phyloP scores from a whole-genome alignment of 768 basidiomycete genomes.

The Pisolithus sp. region DNA sequence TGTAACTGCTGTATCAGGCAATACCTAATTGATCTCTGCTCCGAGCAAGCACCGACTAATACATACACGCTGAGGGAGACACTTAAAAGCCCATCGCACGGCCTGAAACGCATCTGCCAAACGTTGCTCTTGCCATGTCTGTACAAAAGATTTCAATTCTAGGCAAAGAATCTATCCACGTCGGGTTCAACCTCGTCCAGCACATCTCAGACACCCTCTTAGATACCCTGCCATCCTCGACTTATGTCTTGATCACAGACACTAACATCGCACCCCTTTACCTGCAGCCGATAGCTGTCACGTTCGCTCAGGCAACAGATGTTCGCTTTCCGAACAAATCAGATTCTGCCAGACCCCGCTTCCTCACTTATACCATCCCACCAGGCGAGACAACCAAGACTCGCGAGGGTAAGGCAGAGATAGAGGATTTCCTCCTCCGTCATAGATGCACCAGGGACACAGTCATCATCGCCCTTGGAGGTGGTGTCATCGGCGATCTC shows the following conservation, averaged over 20 bases:
- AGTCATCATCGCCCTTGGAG: slow-evolving; percentile 88
- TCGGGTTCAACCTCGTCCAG: slow-evolving; percentile 86
- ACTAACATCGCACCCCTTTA: slow-evolving; percentile 81
- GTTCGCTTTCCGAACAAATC: slow-evolving; percentile 11
- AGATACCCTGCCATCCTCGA: slow-evolving; percentile 63
- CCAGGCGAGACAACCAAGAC: slow-evolving; percentile 95
- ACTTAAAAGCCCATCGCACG: neutral
- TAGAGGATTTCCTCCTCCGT: slow-evolving; percentile 88
- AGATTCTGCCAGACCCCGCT: slow-evolving; percentile 43
- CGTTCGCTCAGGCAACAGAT: slow-evolving; percentile 47
- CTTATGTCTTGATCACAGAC: slow-evolving; percentile 92
- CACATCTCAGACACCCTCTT: slow-evolving; percentile 79
- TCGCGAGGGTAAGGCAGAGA: slow-evolving; percentile 82
- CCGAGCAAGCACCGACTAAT: neutral
- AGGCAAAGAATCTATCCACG: slow-evolving; percentile 82
- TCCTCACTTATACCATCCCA: slow-evolving; percentile 70
- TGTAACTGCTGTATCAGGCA: neutral
- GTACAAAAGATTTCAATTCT: slow-evolving; percentile 68
- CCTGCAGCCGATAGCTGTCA: slow-evolving; percentile 57
- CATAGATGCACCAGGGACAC: slow-evolving; percentile 90
- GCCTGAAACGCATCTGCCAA: neutral
- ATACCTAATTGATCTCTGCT: neutral
- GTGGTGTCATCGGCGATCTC: slow-evolving; percentile 95
- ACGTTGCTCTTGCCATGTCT: slow-evolving; percentile 2
- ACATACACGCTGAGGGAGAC: neutral